These are phyloP conservation scores for Candida boleticola DNA, from an alignment of 805 yeast genomes.

Conservation along the genomic window DNA sequence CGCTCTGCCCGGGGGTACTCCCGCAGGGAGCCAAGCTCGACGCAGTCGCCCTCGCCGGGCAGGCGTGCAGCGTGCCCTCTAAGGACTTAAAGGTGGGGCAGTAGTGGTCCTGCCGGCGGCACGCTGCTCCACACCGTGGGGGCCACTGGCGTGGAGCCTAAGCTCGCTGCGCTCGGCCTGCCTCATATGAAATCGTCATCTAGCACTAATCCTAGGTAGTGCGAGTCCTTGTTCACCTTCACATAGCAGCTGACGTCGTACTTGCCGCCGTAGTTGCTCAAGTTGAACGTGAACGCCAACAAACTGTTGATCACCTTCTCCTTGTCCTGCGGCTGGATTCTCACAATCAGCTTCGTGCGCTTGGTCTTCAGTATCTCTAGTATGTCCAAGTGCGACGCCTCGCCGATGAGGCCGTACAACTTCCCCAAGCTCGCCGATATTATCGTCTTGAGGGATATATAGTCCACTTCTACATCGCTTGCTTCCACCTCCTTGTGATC, in stretches of 20 bases:
- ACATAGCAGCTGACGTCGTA: constrained; percentile 17
- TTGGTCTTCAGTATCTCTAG: constrained; percentile 13
- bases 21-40: too few relatives aligned
- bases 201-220: constrained; percentile 19
- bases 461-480: constrained; percentile 19
- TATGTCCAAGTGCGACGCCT: constrained; percentile 29
- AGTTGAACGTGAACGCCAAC: constrained; percentile 26
- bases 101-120: too few relatives aligned
- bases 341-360: constrained; percentile 19
- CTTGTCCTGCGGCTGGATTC: constrained; percentile 28
- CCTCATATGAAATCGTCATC: constrained; percentile 8
- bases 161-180: too few relatives aligned
- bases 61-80: too few relatives aligned
- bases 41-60: too few relatives aligned
- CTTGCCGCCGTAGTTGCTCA: constrained; percentile 22
- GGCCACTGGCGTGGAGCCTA: too few relatives aligned
- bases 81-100: too few relatives aligned
- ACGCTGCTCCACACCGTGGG: too few relatives aligned
- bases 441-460: constrained; percentile 31
- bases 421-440: constrained; percentile 21
- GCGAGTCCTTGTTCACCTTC: constrained; percentile 14
- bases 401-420: constrained; percentile 34
- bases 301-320: constrained; percentile 30
- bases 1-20: too few relatives aligned
- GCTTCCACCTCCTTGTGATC: constrained; percentile 11